Base-by-base conservation (phyloP, 345 rosid species). In the Pugionium cornutum region DNA sequence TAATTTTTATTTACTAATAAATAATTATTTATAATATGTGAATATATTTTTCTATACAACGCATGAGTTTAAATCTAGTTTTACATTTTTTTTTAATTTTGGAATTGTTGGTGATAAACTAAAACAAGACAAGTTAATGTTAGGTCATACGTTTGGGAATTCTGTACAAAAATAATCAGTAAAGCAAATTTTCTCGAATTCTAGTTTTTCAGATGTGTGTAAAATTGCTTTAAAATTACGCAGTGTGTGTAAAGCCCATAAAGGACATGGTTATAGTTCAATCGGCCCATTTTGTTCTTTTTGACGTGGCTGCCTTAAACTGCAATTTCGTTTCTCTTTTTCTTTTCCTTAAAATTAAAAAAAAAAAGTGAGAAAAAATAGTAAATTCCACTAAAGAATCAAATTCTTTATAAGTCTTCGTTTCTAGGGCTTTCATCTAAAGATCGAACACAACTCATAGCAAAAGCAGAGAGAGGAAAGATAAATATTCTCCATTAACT, bases 361-460 rank as follows among this genome's bases (percentile, higher is more conserved):
- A 46, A 46, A 25, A 50, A 40, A 35, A 27, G 18, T 33, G 18
- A 27, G 42, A 62, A 48, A n/a, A 48, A 59, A 11, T 34, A 42
- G 73, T 41, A 59, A 62, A 35, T 52, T 33, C 68, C 74, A 70
- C 68, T 62, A 27, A 53, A 56, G 55, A 64, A 56, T 57, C 64
- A 33, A 0, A 67, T 47, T 50, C 47, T 64, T 54, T 43, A 9
- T 1, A 30, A 29, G 46, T 39, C 61, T 31, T 44, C 5, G 2
- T 9, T 9, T 27, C 26, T 72, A 72, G 76, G 76, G 70, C 46
- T 72, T 72, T 50, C 64, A 10, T 27, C 27, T 2, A 1, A 10
- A 26, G 45, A 71, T 63, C 63, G 35, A 8, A 11, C 8, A n/a
- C 18, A 5, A n/a, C 9, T 33, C 44, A 10, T 2, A 48, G 42